These are phyloP conservation scores for Botrytis byssoidea DNA, from an alignment of 2,329 filamentous ascomycete species.

Conservation along the genomic window DNA sequence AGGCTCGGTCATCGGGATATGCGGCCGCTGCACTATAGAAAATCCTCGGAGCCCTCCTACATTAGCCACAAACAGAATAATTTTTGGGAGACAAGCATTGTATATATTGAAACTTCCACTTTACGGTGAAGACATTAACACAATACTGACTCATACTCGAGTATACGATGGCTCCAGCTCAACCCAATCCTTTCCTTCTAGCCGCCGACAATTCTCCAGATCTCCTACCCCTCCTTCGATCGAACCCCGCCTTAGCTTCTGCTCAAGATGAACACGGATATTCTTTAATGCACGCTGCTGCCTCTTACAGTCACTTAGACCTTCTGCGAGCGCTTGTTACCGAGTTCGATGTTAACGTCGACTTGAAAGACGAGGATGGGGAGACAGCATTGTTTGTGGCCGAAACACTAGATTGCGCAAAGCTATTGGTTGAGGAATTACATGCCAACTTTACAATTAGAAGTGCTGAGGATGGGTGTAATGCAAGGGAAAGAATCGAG, in stretches of 20 bases:
- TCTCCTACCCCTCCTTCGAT: constrained; percentile 71
- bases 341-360: constrained; percentile 74
- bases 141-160: not conserved
- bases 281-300: constrained; percentile 87
- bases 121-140: not conserved
- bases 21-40: constrained; percentile 2
- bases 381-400: constrained; percentile 95
- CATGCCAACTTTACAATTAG: constrained; percentile 62
- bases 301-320: constrained; percentile 84
- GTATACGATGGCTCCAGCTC: constrained; percentile 24
- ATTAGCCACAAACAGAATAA: not conserved
- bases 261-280: constrained; percentile 90
- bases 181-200: constrained; percentile 65
- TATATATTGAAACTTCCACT: not conserved
- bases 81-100: not conserved
- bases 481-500: constrained; percentile 76
- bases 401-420: constrained; percentile 76
- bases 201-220: constrained; percentile 78
- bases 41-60: not conserved
- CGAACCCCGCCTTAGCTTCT: constrained; percentile 73
- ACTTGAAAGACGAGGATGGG: constrained; percentile 83
- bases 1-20: not conserved
- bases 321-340: constrained; percentile 73
- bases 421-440: constrained; percentile 78
- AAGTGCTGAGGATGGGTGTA: constrained; percentile 70